phyloP scores from a whole-genome alignment of 371 early-diverging fungal genomes.

The Mortierella sp. region DNA sequence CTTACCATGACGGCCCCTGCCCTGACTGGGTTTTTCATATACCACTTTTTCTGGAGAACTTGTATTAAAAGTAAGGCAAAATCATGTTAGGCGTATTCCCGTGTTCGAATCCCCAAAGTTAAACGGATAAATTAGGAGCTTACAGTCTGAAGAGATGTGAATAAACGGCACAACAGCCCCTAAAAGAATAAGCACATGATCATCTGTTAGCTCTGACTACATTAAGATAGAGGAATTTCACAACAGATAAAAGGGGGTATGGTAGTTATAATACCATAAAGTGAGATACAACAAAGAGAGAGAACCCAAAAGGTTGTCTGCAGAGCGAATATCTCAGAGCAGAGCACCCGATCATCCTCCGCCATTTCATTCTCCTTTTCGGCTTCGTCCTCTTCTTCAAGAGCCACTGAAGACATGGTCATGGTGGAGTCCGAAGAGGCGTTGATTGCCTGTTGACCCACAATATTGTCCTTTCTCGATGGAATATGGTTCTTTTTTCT shows the following conservation, averaged over 20 bases:
- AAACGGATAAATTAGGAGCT: conserved; percentile 3
- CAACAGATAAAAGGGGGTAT: neutral
- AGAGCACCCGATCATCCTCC: conserved; percentile 54
- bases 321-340: conserved; percentile 39
- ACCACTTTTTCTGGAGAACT: conserved; percentile 67
- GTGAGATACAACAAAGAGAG: conserved; percentile 42
- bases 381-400: conserved; percentile 47
- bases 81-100: neutral
- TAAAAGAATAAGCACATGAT: conserved; percentile 6
- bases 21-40: conserved; percentile 55
- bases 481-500: conserved; percentile 9
- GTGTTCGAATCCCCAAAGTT: neutral
- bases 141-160: conserved; percentile 61
- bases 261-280: conserved; percentile 44
- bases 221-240: neutral
- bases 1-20: conserved; percentile 65
- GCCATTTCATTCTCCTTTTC: conserved; percentile 56
- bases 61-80: neutral
- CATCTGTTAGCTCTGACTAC: neutral
- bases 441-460: conserved; percentile 34
- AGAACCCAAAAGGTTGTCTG: conserved; percentile 58
- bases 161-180: conserved; percentile 59
- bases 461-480: conserved; percentile 37
- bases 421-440: conserved; percentile 40
- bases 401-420: conserved; percentile 38